Evolutionary conservation across 2,329 filamentous ascomycete species (phyloP), one percentile per base, ranked within the genome.

Genomic region (Bipolaris gigantea): DNA sequence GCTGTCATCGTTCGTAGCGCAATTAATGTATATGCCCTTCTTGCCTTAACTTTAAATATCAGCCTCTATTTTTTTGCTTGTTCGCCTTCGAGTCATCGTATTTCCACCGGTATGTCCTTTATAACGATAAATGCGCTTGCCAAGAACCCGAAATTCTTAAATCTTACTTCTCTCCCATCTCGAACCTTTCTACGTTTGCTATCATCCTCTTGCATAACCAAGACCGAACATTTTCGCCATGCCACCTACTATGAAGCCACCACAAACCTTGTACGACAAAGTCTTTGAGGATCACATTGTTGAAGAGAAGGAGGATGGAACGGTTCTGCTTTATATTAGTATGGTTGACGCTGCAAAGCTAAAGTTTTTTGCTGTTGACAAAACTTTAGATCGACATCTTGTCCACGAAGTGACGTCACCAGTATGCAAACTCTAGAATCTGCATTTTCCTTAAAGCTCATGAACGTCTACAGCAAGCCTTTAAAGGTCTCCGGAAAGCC

Each of bases 401-500:
- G 92, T 97, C 59, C 94, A 99, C 75, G 94, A 99, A 82, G 94
- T 99, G 74, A 99, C 94, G 67, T 97, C 93, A 68, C 94, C 94
- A 60, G 89, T 92, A 83, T 73, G 76, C 53, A 57, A 45, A 25
- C 42, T 10, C 45, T 44, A 57, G 48, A 38, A 18, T 15, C 16
- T 36, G 46, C 40, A 27, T 7, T 19, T 5, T 40, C 30, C 18
- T 18, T 49, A 36, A 27, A 36, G 48, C 61, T 65, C n/a, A 67
- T 56, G 57, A 42, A 18, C 18, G 16, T 8, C 36, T 32, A 67
- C 71, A 92, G 87, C 94, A 97, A 90, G 94, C 94, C 42, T 99
- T 97, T 70, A 94, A 99, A 76, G 93, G 93, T 47, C 85, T 97
- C 49, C 89, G 88, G 75, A 96, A 96, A 76, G 92, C 94, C 45